Percentiles rank a stretch among this genome's conserved stretches.
phyloP scores from a whole-genome alignment of 1,284 basidiomycete species.

The Peniophora sp. region DNA sequence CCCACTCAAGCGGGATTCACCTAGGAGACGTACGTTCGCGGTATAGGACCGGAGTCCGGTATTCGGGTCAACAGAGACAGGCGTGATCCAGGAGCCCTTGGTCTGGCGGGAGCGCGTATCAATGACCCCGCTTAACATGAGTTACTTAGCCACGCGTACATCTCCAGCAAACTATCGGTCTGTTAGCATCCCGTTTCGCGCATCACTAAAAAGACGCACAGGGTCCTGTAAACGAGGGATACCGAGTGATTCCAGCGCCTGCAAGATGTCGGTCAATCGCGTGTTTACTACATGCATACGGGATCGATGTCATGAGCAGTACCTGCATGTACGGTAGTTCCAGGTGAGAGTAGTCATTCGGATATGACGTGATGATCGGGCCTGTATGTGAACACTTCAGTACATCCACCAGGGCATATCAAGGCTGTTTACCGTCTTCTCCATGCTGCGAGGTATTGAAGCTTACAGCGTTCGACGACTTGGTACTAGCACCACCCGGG shows the following conservation, averaged over 20 bases:
- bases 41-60: neutral
- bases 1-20: neutral
- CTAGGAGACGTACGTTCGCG: neutral
- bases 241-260: slow-evolving; percentile 1
- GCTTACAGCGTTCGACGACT: neutral
- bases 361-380: neutral
- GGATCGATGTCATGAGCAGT: no score
- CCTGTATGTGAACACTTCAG: neutral
- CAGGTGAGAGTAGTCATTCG: neutral
- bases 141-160: neutral
- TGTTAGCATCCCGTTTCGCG: neutral
- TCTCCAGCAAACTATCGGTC: neutral
- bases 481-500: neutral
- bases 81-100: slow-evolving; percentile 2
- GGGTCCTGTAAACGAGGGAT: neutral
- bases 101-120: no score
- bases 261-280: neutral
- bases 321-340: slow-evolving; percentile 2
- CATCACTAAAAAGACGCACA: no score
- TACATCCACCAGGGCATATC: neutral
- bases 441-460: slow-evolving; percentile 1
- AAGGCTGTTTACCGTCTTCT: neutral
- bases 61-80: neutral
- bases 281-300: no score
- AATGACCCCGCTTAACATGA: no score